Conservation (phyloP, 106 monocot genomes). For the Dactylorhiza incarnata region DNA sequence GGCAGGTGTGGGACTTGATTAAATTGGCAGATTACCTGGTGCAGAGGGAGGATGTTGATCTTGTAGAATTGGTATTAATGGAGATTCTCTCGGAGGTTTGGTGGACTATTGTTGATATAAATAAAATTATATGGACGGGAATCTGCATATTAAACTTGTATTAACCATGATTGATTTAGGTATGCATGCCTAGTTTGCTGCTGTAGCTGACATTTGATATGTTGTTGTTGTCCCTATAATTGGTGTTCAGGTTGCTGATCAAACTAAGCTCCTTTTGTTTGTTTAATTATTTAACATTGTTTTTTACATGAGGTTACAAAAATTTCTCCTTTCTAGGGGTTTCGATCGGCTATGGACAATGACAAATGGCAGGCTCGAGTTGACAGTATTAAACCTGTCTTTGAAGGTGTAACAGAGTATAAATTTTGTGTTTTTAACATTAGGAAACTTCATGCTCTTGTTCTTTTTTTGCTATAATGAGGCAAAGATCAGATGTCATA, state of each 20-base stretch:
- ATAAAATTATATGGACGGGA: not conserved
- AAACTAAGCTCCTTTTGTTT: not conserved
- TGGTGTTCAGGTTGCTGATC: constrained; percentile 71
- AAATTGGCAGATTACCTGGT: no score
- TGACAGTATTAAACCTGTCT: constrained; percentile 76
- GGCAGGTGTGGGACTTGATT: no score
- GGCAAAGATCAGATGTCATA: constrained; percentile 4
- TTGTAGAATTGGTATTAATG: constrained; percentile 76
- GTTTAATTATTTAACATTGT: not conserved
- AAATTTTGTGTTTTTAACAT: not conserved
- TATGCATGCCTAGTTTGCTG: constrained; percentile 99
- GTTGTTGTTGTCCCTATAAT: constrained; percentile 83
- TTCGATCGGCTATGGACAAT: constrained; percentile 83
- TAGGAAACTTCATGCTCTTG: not conserved
- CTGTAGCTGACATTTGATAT: constrained; percentile 69
- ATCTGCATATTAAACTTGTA: constrained; percentile 6
- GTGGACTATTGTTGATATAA: not conserved
- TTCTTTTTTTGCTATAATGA: constrained; percentile 5
- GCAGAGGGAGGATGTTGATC: constrained; percentile 82
- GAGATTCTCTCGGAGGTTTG: constrained; percentile 96
- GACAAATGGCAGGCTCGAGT: constrained; percentile 87
- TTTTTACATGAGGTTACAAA: not conserved
- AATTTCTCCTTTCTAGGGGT: constrained; percentile 41
- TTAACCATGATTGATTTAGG: constrained; percentile 32
- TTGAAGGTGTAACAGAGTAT: constrained; percentile 58